phyloP scores from a whole-genome alignment of 257 asterid species.

The Primulina eburnea region DNA sequence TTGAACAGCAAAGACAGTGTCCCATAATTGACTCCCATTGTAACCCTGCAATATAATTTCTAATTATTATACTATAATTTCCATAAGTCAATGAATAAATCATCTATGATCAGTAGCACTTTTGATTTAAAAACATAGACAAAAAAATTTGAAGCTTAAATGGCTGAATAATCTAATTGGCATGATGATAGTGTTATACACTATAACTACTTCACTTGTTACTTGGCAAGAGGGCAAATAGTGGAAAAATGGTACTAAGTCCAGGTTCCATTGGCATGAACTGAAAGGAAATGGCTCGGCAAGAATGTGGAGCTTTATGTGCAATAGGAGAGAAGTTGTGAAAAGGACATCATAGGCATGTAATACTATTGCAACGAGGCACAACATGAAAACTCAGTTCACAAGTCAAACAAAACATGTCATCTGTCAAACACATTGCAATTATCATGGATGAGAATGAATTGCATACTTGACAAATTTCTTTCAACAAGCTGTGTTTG shows the following conservation, averaged over 20 bases:
- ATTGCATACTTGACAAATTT: constrained; percentile 4
- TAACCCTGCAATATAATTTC: constrained; percentile 59
- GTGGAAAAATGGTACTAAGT: neutral
- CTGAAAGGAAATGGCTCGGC: neutral
- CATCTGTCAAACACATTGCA: constrained; percentile 2
- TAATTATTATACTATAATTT: neutral
- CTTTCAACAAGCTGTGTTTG: neutral
- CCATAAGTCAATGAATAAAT: neutral
- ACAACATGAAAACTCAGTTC: constrained; percentile 4
- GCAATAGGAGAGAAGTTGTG: neutral
- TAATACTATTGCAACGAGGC: constrained; percentile 3
- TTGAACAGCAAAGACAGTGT: constrained; percentile 81
- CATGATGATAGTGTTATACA: neutral
- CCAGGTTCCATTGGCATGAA: neutral
- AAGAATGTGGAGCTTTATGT: neutral
- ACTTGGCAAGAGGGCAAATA: constrained; percentile 10
- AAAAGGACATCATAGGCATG: constrained; percentile 3
- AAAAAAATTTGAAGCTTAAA: neutral
- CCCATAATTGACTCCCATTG: constrained; percentile 99
- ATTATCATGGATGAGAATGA: neutral
- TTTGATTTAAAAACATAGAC: no score
- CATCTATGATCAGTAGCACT: neutral
- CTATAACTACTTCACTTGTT: constrained; percentile 11
- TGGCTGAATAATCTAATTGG: constrained; percentile 8
- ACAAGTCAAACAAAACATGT: neutral